Evolutionary conservation across 345 rosid genomes (phyloP).

Genomic region (Cardiospermum halicacabum): DNA sequence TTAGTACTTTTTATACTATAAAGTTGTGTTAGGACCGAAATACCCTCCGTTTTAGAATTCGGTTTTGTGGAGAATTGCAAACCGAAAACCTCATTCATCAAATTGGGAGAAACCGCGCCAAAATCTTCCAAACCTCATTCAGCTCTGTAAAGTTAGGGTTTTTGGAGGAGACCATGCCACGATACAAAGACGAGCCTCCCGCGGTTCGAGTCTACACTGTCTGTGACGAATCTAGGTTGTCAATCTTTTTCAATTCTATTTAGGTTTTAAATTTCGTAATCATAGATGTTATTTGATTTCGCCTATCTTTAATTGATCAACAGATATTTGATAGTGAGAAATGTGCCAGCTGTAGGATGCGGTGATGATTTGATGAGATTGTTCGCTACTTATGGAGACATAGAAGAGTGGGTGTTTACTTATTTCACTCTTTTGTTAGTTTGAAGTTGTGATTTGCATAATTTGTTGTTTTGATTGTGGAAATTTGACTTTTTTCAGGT

Average conservation of each 20-base stretch:
- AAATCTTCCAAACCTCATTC: neutral
- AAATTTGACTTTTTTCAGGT: constrained; percentile 29
- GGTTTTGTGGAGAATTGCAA: neutral
- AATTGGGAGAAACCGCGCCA: neutral
- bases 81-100: neutral
- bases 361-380: constrained; percentile 75
- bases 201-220: constrained; percentile 83
- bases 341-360: constrained; percentile 91
- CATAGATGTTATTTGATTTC: no score
- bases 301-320: neutral
- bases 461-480: neutral
- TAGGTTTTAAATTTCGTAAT: neutral
- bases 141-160: neutral
- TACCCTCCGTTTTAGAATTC: neutral
- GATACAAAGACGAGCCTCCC: constrained; percentile 53
- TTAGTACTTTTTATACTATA: neutral
- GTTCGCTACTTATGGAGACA: constrained; percentile 66
- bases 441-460: neutral
- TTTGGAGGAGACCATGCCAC: constrained; percentile 40
- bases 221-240: constrained; percentile 78
- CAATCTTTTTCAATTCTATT: neutral
- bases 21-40: neutral
- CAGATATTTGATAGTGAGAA: constrained; percentile 79
- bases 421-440: neutral
- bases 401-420: constrained; percentile 64